phyloP scores from a whole-genome alignment of 2,329 filamentous ascomycete species.

The Akanthomyces muscarius region DNA sequence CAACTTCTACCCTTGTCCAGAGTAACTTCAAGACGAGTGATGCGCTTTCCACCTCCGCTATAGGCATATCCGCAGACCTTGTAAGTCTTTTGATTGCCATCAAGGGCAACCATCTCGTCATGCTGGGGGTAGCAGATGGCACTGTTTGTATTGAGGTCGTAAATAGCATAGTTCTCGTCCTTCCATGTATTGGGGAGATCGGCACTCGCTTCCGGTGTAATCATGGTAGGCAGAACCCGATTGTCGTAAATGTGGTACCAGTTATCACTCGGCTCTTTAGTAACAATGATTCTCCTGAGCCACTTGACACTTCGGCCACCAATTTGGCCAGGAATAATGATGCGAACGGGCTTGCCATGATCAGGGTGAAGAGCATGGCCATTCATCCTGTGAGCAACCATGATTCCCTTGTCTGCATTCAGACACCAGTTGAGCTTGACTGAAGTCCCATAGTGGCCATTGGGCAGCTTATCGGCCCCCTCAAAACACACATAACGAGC shows the following conservation, averaged over 20 bases:
- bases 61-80: constrained; percentile 79
- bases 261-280: constrained; percentile 75
- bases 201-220: constrained; percentile 75
- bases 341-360: constrained; percentile 78
- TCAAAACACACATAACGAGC: constrained; percentile 88
- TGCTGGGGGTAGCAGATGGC: constrained; percentile 77
- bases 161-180: constrained; percentile 89
- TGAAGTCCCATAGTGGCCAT: constrained; percentile 84
- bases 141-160: constrained; percentile 85
- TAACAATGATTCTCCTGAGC: constrained; percentile 77
- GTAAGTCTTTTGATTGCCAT: constrained; percentile 50
- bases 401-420: constrained; percentile 76
- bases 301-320: constrained; percentile 92
- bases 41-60: constrained; percentile 73
- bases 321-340: constrained; percentile 85
- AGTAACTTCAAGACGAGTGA: constrained; percentile 79
- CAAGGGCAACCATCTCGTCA: constrained; percentile 55
- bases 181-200: constrained; percentile 74
- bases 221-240: constrained; percentile 78
- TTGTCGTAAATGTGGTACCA: constrained; percentile 98
- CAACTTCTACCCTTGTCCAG: constrained; percentile 81
- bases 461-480: constrained; percentile 81
- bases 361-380: constrained; percentile 75
- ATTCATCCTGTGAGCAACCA: constrained; percentile 90
- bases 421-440: constrained; percentile 85